A percentile compares a stretch with the other conserved stretches of the same genome.
phyloP scores from a whole-genome alignment of 2,329 filamentous ascomycete genomes.

The Ceratocystis ficicola region DNA sequence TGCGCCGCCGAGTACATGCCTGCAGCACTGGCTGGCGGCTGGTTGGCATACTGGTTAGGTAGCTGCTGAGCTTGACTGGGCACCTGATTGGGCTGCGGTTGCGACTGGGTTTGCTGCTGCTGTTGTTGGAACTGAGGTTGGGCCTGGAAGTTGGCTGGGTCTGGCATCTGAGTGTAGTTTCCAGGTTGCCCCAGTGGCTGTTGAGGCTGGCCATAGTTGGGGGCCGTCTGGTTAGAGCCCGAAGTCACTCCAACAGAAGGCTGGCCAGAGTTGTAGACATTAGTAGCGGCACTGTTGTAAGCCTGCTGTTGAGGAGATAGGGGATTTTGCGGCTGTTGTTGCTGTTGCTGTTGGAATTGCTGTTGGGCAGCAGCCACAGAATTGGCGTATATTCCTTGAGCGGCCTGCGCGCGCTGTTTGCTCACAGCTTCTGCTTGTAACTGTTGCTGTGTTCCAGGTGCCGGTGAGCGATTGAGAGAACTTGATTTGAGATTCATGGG shows the following conservation, averaged over 20 bases:
- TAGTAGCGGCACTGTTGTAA: conserved; percentile 39
- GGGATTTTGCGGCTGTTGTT: conserved; percentile 26
- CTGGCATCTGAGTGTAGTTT: conserved; percentile 10
- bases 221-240: conserved; percentile 12
- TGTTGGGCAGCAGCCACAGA: conserved; percentile 38
- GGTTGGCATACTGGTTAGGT: conserved; percentile 48
- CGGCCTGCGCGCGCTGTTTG: conserved; percentile 72
- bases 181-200: conserved; percentile 11
- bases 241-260: conserved; percentile 17
- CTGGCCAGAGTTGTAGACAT: conserved; percentile 25
- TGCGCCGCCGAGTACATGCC: conserved; percentile 30
- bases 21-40: conserved; percentile 31
- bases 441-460: conserved; percentile 88
- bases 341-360: conserved; percentile 20
- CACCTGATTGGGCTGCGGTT: conserved; percentile 10
- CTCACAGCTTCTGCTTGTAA: conserved; percentile 88
- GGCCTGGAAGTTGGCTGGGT: conserved; percentile 25
- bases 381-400: conserved; percentile 53
- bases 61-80: conserved; percentile 47
- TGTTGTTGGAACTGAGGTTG: conserved; percentile 64
- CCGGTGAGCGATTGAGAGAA: conserved; percentile 72
- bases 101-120: conserved; percentile 32
- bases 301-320: conserved; percentile 21
- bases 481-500: conserved; percentile 92
- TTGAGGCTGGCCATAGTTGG: conserved; percentile 28